Evolutionary conservation across 1,139 yeast genomes (phyloP).

Genomic region (Zhuliangozyma parablackwelliae): DNA sequence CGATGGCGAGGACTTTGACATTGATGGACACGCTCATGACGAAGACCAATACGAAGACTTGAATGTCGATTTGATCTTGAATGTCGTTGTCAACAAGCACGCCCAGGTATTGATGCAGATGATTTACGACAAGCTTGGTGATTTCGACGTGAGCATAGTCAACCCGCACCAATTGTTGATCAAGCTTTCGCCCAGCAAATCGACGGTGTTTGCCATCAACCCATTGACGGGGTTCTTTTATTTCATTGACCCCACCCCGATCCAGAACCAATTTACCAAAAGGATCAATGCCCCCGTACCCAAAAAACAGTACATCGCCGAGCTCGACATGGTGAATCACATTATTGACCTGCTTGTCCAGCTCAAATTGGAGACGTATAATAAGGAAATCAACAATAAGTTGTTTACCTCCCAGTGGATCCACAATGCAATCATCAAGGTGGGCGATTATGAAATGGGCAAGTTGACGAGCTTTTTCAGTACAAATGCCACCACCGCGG

Average conservation of each 20-base stretch:
- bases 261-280: constrained; percentile 30
- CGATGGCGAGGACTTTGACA: constrained; percentile 1
- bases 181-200: constrained; percentile 31
- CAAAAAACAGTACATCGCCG: constrained; percentile 21
- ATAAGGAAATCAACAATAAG: constrained; percentile 48
- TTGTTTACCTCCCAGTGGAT: constrained; percentile 68
- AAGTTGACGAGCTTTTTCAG: constrained; percentile 18
- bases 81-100: constrained; percentile 34
- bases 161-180: constrained; percentile 36
- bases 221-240: constrained; percentile 44
- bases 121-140: constrained; percentile 16
- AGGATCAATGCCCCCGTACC: constrained; percentile 25
- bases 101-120: constrained; percentile 29
- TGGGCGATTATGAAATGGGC: constrained; percentile 35
- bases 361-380: constrained; percentile 51
- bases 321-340: constrained; percentile 27
- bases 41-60: constrained; percentile 25
- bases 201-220: constrained; percentile 38
- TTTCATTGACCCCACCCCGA: constrained; percentile 41
- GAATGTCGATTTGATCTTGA: constrained; percentile 33
- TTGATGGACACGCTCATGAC: constrained; percentile 9
- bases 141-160: constrained; percentile 14
- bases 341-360: constrained; percentile 38
- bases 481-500: neutral
- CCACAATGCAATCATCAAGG: constrained; percentile 48